Conservation (phyloP, 2,329 filamentous ascomycete genomes). For the Dactylonectria estremocensis region DNA sequence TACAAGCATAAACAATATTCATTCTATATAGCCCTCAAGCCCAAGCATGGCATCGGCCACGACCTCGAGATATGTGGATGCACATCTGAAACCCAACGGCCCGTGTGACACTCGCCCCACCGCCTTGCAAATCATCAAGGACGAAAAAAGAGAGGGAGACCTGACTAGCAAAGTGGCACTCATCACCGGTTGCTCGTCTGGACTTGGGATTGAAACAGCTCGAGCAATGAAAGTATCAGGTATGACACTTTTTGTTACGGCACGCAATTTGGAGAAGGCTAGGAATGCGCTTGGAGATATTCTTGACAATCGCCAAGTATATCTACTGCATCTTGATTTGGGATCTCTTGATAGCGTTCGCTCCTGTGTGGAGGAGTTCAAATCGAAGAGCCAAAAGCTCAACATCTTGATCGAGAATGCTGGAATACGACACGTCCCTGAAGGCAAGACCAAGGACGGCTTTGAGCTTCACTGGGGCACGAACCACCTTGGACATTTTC, state of each 20-base stretch:
- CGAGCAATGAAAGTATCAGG: slow-evolving; percentile 59
- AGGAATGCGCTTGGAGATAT: slow-evolving; percentile 34
- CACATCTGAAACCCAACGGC: slow-evolving; percentile 44
- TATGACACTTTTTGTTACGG: slow-evolving; percentile 44
- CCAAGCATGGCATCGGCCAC: background rate
- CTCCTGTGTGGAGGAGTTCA: slow-evolving; percentile 38
- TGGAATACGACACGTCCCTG: slow-evolving; percentile 57
- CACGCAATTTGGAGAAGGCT: slow-evolving; percentile 46
- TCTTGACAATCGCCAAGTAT: slow-evolving; percentile 33
- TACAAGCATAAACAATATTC: no score
- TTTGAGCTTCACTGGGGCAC: slow-evolving; percentile 60
- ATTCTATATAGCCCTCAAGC: background rate
- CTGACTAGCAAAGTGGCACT: slow-evolving; percentile 57
- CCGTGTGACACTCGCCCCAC: slow-evolving; percentile 59
- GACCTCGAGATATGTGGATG: slow-evolving; percentile 18
- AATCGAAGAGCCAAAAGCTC: slow-evolving; percentile 36
- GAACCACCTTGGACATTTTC: slow-evolving; percentile 62
- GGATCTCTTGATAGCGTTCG: slow-evolving; percentile 47
- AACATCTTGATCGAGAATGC: slow-evolving; percentile 63
- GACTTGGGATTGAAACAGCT: slow-evolving; percentile 62
- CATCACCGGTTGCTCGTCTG: slow-evolving; percentile 61
- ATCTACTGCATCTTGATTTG: slow-evolving; percentile 47
- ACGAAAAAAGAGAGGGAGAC: slow-evolving; percentile 53
- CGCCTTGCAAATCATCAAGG: slow-evolving; percentile 56
- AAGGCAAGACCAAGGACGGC: slow-evolving; percentile 56